phyloP scores from a whole-genome alignment of 495 filamentous ascomycete species.

The Neurospora pannonica region DNA sequence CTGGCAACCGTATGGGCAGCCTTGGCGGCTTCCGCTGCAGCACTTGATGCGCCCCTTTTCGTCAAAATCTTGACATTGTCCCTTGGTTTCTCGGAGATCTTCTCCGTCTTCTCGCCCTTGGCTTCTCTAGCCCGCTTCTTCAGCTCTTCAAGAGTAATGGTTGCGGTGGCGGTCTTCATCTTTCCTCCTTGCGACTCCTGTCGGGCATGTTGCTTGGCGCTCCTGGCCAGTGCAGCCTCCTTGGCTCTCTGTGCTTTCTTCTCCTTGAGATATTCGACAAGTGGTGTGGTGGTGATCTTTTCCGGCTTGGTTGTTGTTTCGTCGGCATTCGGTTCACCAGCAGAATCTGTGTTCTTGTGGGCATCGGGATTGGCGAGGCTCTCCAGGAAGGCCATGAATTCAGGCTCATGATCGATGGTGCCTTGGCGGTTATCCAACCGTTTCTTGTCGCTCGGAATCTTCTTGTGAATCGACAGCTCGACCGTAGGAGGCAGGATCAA shows the following conservation, averaged over 20 bases:
- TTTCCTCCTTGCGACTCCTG: constrained; percentile 34
- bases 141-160: constrained; percentile 43
- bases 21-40: constrained; percentile 39
- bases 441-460: constrained; percentile 57
- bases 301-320: constrained; percentile 44
- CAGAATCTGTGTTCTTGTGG: constrained; percentile 26
- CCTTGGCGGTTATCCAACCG: constrained; percentile 79
- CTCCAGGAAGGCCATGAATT: constrained; percentile 89
- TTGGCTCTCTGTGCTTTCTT: constrained; percentile 85
- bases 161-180: constrained; percentile 40
- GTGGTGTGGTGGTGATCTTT: constrained; percentile 69
- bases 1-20: constrained; percentile 30
- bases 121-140: constrained; percentile 37
- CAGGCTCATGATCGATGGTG: constrained; percentile 89
- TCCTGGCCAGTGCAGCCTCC: constrained; percentile 44
- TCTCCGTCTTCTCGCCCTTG: constrained; percentile 54
- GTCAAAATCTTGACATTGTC: constrained; percentile 76
- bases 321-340: constrained; percentile 39
- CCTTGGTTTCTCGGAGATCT: constrained; percentile 51
- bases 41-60: constrained; percentile 44
- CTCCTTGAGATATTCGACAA: constrained; percentile 83
- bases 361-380: constrained; percentile 67
- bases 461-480: constrained; percentile 75
- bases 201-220: constrained; percentile 34
- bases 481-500: constrained; percentile 65